A percentile compares a stretch with the other conserved stretches of the same genome.
Evolutionary conservation across 176 grass and related monocot genomes (phyloP).

Genomic region (Pontederia crassipes): DNA sequence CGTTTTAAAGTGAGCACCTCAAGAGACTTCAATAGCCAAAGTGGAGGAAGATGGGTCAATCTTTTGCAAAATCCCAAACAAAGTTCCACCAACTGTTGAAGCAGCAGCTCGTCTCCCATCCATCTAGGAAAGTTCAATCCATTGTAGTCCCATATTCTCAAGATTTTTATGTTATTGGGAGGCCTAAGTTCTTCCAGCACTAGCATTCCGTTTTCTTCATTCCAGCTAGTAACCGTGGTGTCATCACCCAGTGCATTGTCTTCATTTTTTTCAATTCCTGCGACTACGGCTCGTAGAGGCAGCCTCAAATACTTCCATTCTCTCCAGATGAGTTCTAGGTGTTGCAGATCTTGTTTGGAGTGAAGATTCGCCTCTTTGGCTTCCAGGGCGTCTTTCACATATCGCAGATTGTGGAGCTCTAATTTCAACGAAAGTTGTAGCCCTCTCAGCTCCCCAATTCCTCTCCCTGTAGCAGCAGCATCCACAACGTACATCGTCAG

Average conservation of each 20-base stretch:
- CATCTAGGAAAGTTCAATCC: slow-evolving; percentile 6
- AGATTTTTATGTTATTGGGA: not conserved
- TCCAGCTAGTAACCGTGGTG: no score
- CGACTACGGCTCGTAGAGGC: no score
- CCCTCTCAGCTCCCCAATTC: slow-evolving; percentile 13
- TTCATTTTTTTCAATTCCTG: no score
- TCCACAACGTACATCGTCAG: slow-evolving; percentile 16
- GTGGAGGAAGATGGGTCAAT: slow-evolving; percentile 7
- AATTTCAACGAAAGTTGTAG: slow-evolving; percentile 16
- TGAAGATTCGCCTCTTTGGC: no score
- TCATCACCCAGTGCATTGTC: not conserved
- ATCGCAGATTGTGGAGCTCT: not conserved
- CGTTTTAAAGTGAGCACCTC: not conserved
- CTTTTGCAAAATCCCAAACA: not conserved
- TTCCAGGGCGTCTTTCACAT: no score
- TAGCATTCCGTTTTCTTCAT: not conserved
- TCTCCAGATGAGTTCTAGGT: slow-evolving; percentile 3
- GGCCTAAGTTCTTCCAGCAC: not conserved
- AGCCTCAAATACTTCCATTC: not conserved
- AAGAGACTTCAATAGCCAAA: slow-evolving; percentile 19
- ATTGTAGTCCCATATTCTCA: not conserved
- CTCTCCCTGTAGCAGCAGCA: not conserved
- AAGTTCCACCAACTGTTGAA: slow-evolving; percentile 14
- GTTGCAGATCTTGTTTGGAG: no score
- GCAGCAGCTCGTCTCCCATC: not conserved